These are phyloP conservation scores for Umbilicus rupestris DNA, from an alignment of 164 flowering plant species.

Conservation along the genomic window DNA sequence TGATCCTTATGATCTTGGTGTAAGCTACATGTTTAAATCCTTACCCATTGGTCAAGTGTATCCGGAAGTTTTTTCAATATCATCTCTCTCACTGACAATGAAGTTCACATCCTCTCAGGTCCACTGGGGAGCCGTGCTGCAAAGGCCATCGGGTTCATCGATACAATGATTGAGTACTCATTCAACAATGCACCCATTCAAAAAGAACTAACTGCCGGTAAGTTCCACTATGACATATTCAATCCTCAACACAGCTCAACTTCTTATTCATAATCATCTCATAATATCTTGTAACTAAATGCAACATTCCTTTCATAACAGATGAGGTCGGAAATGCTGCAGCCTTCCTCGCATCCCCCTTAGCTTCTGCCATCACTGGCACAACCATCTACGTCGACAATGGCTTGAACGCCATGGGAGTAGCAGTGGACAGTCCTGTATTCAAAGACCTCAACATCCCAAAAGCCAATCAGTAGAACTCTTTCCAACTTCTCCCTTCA, in stretches of 20 bases:
- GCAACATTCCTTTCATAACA: conserved; percentile 26
- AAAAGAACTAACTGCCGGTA: conserved; percentile 80
- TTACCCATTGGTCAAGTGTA: too few species aligned
- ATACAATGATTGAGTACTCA: conserved; percentile 88
- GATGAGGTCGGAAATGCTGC: conserved; percentile 88
- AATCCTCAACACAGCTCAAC: background rate
- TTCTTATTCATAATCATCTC: background rate
- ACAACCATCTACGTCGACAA: conserved; percentile 82
- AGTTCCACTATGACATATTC: background rate
- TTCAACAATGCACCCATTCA: conserved; percentile 77
- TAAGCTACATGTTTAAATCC: too few species aligned
- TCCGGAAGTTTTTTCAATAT: too few species aligned
- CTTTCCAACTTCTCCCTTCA: background rate
- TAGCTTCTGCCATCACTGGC: conserved; percentile 92
- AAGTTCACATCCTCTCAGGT: conserved; percentile 28
- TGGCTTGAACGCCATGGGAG: conserved; percentile 90
- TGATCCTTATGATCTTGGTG: background rate
- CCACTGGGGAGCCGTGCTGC: conserved; percentile 94
- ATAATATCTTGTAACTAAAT: background rate
- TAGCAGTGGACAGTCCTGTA: conserved; percentile 78
- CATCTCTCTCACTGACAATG: background rate
- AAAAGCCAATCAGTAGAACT: conserved; percentile 16
- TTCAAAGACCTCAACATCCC: conserved; percentile 64
- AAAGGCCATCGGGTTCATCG: conserved; percentile 93
- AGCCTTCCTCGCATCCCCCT: conserved; percentile 82